Conservation (phyloP, 2,329 filamentous ascomycete genomes). For the Monilinia fructicola region DNA sequence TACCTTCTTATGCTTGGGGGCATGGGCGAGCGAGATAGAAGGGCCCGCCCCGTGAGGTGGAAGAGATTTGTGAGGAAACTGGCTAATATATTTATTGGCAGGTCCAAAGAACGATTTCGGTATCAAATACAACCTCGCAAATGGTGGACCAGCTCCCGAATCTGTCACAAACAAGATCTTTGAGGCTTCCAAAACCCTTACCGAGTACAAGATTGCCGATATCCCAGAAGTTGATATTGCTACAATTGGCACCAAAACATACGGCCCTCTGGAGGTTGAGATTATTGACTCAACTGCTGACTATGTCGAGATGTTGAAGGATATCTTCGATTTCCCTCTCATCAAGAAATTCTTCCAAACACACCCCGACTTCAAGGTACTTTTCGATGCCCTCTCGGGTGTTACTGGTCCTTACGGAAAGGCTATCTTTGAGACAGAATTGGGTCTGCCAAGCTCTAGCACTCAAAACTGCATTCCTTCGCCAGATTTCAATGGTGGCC, state of each 20-base stretch:
- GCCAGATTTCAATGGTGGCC: slow-evolving; percentile 94
- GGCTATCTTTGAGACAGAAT: slow-evolving; percentile 91
- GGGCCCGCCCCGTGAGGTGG: neutral
- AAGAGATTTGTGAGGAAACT: neutral
- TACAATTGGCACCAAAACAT: slow-evolving; percentile 78
- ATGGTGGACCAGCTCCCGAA: slow-evolving; percentile 93
- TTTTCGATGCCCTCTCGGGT: slow-evolving; percentile 92
- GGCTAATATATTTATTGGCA: slow-evolving; percentile 42
- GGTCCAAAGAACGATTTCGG: slow-evolving; percentile 94
- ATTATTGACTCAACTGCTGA: slow-evolving; percentile 90
- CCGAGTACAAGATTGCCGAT: slow-evolving; percentile 86
- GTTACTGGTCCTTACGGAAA: slow-evolving; percentile 94
- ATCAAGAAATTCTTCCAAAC: slow-evolving; percentile 90
- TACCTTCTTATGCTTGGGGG: neutral
- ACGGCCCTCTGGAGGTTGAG: slow-evolving; percentile 88
- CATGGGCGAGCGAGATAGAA: neutral
- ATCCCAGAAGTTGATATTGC: slow-evolving; percentile 84
- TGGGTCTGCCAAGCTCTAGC: slow-evolving; percentile 73
- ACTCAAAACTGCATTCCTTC: slow-evolving; percentile 91
- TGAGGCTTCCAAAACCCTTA: slow-evolving; percentile 84
- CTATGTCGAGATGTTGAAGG: slow-evolving; percentile 93
- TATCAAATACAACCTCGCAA: slow-evolving; percentile 99
- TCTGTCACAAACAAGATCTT: slow-evolving; percentile 98
- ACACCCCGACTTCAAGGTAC: slow-evolving; percentile 90
- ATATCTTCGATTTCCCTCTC: slow-evolving; percentile 95